These are phyloP conservation scores for Ascochyta viciae-villosae DNA, from an alignment of 2,329 filamentous ascomycete species.

Conservation along the genomic window DNA sequence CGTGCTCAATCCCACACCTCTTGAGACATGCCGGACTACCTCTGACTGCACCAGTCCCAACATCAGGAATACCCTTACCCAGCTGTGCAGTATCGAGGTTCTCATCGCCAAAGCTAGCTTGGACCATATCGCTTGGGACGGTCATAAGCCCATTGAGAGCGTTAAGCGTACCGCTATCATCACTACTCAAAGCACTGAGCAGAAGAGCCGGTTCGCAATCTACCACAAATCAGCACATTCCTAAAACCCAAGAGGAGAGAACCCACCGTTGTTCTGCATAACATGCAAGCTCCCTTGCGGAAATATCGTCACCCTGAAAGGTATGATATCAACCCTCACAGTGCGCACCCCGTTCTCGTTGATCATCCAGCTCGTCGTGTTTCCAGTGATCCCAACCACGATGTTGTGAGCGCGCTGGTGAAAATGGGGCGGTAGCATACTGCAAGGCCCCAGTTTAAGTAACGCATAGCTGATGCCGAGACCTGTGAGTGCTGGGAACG, in stretches of 20 bases:
- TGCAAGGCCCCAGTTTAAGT: constrained; percentile 58
- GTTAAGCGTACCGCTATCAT: constrained; percentile 60
- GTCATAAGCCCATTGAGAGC: constrained; percentile 54
- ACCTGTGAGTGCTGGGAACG: constrained; percentile 57
- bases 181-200: constrained; percentile 57
- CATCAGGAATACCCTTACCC: constrained; percentile 42
- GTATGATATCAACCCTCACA: constrained; percentile 51
- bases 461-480: constrained; percentile 58
- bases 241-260: not conserved
- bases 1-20: constrained; percentile 38
- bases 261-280: constrained; percentile 59
- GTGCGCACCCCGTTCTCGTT: constrained; percentile 59
- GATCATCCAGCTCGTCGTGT: constrained; percentile 60
- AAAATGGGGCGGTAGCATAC: constrained; percentile 60
- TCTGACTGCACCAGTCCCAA: constrained; percentile 54
- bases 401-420: constrained; percentile 60
- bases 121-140: constrained; percentile 51
- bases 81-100: constrained; percentile 41
- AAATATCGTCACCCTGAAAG: constrained; percentile 60
- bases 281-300: constrained; percentile 57
- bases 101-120: constrained; percentile 52
- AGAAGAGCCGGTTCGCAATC: constrained; percentile 59
- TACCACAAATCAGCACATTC: constrained; percentile 22
- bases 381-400: constrained; percentile 57
- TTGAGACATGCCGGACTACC: constrained; percentile 52